A percentile compares a stretch with the other conserved stretches of the same genome.
These are phyloP conservation scores for Coprinopsis sp. DNA, from an alignment of 768 basidiomycete genomes.

Conservation along the genomic window DNA sequence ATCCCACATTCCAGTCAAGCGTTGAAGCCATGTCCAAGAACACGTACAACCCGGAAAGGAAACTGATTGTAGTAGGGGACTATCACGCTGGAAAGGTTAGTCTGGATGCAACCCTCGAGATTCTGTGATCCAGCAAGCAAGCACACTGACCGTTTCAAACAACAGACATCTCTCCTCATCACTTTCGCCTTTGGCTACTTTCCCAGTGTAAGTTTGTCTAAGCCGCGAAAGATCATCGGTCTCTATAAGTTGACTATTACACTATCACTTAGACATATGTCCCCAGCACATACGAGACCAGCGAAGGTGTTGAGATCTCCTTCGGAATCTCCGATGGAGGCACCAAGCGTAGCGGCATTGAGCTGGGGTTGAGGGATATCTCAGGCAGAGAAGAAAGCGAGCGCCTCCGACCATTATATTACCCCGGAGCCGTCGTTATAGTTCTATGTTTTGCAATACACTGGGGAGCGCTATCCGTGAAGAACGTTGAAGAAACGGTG, in stretches of 20 bases:
- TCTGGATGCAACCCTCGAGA: slow-evolving; percentile 6
- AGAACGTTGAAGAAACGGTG: slow-evolving; percentile 99
- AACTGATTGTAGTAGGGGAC: slow-evolving; percentile 98
- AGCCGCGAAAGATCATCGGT: too few species aligned
- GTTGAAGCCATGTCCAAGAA: too few species aligned
- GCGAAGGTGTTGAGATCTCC: slow-evolving; percentile 98
- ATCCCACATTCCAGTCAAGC: too few species aligned
- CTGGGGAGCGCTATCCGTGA: slow-evolving; percentile 94
- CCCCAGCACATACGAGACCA: slow-evolving; percentile 99
- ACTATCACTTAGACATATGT: slow-evolving; percentile 76
- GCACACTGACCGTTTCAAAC: too few species aligned
- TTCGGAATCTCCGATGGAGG: too few species aligned
- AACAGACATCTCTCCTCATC: too few species aligned
- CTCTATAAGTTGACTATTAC: too few species aligned
- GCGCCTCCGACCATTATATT: slow-evolving; percentile 93
- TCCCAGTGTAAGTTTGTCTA: too few species aligned
- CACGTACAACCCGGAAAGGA: too few species aligned
- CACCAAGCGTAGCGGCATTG: slow-evolving; percentile 97
- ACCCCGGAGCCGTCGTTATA: slow-evolving; percentile 98
- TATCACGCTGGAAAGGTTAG: slow-evolving; percentile 91
- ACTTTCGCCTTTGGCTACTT: too few species aligned
- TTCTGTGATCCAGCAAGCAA: too few species aligned
- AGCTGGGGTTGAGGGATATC: slow-evolving; percentile 99
- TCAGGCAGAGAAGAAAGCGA: slow-evolving; percentile 95
- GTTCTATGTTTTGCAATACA: slow-evolving; percentile 98